These are phyloP conservation scores for Vaccinium corymbosum DNA, from an alignment of 148 eudicot genomes.

Conservation along the genomic window DNA sequence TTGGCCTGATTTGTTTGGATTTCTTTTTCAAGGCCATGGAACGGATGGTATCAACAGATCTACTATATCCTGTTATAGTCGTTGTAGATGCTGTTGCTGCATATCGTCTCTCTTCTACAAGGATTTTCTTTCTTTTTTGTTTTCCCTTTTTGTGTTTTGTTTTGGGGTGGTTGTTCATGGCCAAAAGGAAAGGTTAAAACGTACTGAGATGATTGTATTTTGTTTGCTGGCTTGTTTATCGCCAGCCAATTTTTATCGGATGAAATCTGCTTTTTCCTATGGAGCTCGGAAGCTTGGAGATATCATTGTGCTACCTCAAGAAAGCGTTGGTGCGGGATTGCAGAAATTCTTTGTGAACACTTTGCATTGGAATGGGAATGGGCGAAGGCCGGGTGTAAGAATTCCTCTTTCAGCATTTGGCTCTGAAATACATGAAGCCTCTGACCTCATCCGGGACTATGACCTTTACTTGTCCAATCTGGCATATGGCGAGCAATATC, in stretches of 20 bases:
- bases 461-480: constrained; percentile 24
- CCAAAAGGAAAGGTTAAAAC: neutral
- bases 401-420: constrained; percentile 23
- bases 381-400: constrained; percentile 27
- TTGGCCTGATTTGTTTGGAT: neutral
- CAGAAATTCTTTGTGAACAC: constrained; percentile 30
- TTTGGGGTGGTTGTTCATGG: neutral
- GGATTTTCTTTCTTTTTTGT: neutral
- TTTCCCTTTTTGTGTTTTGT: neutral
- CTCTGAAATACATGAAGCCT: constrained; percentile 12
- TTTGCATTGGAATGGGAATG: constrained; percentile 26
- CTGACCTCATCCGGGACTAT: constrained; percentile 14
- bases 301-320: constrained; percentile 24
- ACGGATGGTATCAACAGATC: neutral
- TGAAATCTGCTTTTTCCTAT: constrained; percentile 34
- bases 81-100: neutral
- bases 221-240: neutral
- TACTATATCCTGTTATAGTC: too few relatives aligned
- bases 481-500: constrained; percentile 24
- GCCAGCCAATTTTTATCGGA: constrained; percentile 31
- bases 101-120: neutral
- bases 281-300: constrained; percentile 30
- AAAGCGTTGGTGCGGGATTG: constrained; percentile 19
- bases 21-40: neutral
- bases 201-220: neutral